Conservation (phyloP, 306 rosid genomes). For the Quercus variabilis region DNA sequence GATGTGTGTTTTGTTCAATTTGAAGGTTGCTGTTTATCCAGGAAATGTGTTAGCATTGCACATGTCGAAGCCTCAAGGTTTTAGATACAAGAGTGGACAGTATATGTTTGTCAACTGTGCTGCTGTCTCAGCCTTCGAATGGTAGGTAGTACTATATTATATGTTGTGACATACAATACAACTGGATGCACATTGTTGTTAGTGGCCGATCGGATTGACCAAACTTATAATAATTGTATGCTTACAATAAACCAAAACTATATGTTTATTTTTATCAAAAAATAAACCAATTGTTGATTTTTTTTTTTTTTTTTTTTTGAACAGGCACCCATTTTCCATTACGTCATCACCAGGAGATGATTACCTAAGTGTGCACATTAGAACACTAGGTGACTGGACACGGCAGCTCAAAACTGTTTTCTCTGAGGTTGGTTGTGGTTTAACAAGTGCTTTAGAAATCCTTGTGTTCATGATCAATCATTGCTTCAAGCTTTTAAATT, state of each 20-base stretch:
- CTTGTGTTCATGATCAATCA: background rate
- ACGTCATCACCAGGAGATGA: conserved; percentile 61
- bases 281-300: background rate
- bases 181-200: background rate
- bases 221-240: background rate
- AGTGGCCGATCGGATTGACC: background rate
- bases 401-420: conserved; percentile 51
- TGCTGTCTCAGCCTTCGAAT: conserved; percentile 54
- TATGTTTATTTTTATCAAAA: no score
- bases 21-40: conserved; percentile 55
- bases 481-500: background rate
- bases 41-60: conserved; percentile 55
- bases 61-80: conserved; percentile 56
- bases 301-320: background rate
- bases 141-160: conserved; percentile 19
- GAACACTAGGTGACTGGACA: conserved; percentile 60
- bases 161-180: background rate
- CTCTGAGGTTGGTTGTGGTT: conserved; percentile 32
- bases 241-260: no score
- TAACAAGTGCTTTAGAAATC: background rate
- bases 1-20: background rate
- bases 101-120: conserved; percentile 61
- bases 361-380: conserved; percentile 54
- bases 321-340: conserved; percentile 67
- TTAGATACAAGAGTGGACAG: conserved; percentile 58